Evolutionary conservation across 2,329 filamentous ascomycete species (phyloP).

Genomic region (Waltergamsia citrina): DNA sequence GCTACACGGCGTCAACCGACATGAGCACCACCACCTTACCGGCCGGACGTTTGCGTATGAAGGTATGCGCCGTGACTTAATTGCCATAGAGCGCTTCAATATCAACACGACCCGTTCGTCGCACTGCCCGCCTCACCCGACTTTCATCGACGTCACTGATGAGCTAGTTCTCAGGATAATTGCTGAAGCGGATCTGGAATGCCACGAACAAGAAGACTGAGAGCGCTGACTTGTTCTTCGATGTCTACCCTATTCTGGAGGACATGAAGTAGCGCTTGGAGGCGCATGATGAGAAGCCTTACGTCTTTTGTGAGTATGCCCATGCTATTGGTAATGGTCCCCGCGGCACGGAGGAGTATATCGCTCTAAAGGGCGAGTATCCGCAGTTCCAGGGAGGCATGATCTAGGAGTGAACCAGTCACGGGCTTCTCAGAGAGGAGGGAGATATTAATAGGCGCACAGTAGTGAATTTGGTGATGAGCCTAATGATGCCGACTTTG

Average conservation of each 20-base stretch:
- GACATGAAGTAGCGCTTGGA: constrained; percentile 29
- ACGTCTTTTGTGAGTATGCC: constrained; percentile 48
- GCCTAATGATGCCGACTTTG: constrained; percentile 51
- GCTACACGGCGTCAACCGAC: constrained; percentile 57
- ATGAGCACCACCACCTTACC: constrained; percentile 58
- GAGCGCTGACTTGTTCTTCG: constrained; percentile 55
- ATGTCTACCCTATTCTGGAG: constrained; percentile 54
- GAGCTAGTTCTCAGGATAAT: constrained; percentile 57
- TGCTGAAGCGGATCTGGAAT: constrained; percentile 40
- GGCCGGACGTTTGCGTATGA: constrained; percentile 54
- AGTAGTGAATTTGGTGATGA: constrained; percentile 53
- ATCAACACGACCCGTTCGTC: constrained; percentile 62
- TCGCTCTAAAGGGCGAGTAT: constrained; percentile 51
- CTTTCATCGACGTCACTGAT: constrained; percentile 50
- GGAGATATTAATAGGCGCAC: constrained; percentile 40
- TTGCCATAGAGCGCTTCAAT: constrained; percentile 62
- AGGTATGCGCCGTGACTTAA: constrained; percentile 49
- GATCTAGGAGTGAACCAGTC: constrained; percentile 59
- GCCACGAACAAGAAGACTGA: constrained; percentile 48
- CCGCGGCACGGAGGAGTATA: constrained; percentile 59
- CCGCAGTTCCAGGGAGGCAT: constrained; percentile 56
- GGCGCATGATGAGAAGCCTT: constrained; percentile 36
- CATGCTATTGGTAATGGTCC: constrained; percentile 70
- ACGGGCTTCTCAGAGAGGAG: constrained; percentile 38
- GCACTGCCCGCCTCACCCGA: constrained; percentile 56